Evolutionary conservation across 148 eudicot genomes (phyloP).

Genomic region (Amaranthus palmeri): DNA sequence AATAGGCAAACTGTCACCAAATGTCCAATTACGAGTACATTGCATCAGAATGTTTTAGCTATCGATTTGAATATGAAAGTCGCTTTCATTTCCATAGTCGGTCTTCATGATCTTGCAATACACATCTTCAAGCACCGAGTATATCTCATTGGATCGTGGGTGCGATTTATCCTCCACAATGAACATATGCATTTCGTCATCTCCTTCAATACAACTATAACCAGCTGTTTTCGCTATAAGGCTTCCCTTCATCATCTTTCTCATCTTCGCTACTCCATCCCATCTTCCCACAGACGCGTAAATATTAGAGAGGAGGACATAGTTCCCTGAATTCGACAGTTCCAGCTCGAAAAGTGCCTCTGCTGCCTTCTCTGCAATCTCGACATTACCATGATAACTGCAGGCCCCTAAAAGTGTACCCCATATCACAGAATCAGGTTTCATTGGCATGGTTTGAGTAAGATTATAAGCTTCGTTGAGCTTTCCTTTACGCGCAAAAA

Average conservation of each 20-base stretch:
- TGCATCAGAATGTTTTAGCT: neutral
- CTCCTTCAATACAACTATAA: conserved; percentile 63
- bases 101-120: conserved; percentile 39
- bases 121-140: conserved; percentile 36
- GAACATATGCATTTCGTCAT: conserved; percentile 57
- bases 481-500: conserved; percentile 54
- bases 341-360: conserved; percentile 42
- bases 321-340: conserved; percentile 56
- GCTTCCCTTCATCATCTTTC: conserved; percentile 55
- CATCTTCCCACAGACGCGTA: conserved; percentile 41
- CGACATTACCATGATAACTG: conserved; percentile 40
- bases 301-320: conserved; percentile 57
- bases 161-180: conserved; percentile 69
- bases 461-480: conserved; percentile 40
- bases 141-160: conserved; percentile 49
- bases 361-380: conserved; percentile 53
- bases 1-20: too few species aligned
- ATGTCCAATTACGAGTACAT: too few species aligned
- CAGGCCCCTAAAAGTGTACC: conserved; percentile 55
- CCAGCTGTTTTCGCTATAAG: conserved; percentile 57
- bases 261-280: conserved; percentile 50
- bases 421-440: conserved; percentile 50
- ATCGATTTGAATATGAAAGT: conserved; percentile 18
- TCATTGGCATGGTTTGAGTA: conserved; percentile 35
- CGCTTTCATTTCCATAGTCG: conserved; percentile 9